Base-by-base conservation (phyloP, 208 protist genomes). In the Leishmania mexicana region DNA sequence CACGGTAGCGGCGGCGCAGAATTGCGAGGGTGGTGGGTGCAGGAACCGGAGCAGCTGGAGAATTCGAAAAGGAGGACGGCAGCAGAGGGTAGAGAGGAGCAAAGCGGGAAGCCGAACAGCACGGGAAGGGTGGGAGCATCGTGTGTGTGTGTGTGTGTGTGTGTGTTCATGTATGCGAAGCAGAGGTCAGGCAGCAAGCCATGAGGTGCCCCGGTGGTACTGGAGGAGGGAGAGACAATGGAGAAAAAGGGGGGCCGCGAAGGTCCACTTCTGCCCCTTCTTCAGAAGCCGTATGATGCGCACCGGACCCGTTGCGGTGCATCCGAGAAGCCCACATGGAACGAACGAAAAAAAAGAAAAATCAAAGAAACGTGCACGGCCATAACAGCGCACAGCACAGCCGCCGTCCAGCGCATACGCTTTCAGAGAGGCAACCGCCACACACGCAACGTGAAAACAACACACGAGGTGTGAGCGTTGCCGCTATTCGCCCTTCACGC, bases 401-500 rank as follows among this genome's bases (percentile, higher is more conserved):
- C 7, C 65, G 8, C 21, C 40, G 65, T 72, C 38, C 1, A 24
- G 13, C 21, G 65, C 10, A 72, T 8, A 72, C 38, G 21, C 65
- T 2, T 24, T 72, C 65, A 6, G 65, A 72, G 15, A 72, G 19
- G 6, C 17, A n/a, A 17, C 49, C 35, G 40, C 38, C 31, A 47
- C 38, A 60, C 47, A 75, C 24, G 13, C 24, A 7, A 21, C 13
- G 51, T 4, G 38, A 75, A 47, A 10, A 42, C 45, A 7, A 51
- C 65, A 72, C 15, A 47, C 15, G 40, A 28, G 40, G 40, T 49
- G 65, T 28, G 65, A 72, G 19, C 38, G 31, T n/a, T n/a, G 65
- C 47, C n/a, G n/a, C 71, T 58, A 74, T 7, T 79, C 71, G 8
- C 8, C 31, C 35, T 58, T 71, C 53, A 75, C 65, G 3, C 75